Evolutionary conservation across 2,329 filamentous ascomycete species (phyloP), one percentile per base, ranked within the genome.

Genomic region (Boeremia lycopersici): DNA sequence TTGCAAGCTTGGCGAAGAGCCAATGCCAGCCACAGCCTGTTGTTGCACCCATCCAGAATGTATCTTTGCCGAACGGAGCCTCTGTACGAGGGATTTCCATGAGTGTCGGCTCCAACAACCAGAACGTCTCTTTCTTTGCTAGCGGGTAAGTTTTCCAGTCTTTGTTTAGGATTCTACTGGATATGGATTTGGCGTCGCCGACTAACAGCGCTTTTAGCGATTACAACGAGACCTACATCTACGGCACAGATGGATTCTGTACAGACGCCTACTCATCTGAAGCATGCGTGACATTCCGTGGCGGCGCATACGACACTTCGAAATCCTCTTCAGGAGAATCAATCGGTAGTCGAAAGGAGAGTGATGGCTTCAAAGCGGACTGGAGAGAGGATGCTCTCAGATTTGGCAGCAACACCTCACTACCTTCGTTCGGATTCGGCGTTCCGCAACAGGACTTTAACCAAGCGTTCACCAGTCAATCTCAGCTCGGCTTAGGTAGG

Each of bases 401-500:
- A 8, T 49, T 60, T 47, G 35, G 50, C 17, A 33, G 25, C 23
- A 58, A 60, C 43, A 48, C 53, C 25, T 44, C 53, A 26, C 44
- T 62, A 7, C 31, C 50, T 33, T 47, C 51, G 25, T 62, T 60
- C 41, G 44, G 39, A 36, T 62, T 62, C 26, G 61, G 61, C 2
- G 25, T 60, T 48, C 55, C 57, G 11, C 35, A 50, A 46, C 39
- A 59, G 34, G 59, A 57, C 34, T 40, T 57, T 15, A 49, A 54
- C 35, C 45, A 53, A 48, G 59, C 43, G 4, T 62, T 52, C 39
- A 44, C 44, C 10, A 60, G 52, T 29, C 59, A 62, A 56, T 57
- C 61, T 36, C 57, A 64, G 33, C 53, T 65, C 17, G 70, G 71
- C n/a, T n/a, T n/a, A n/a, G n/a, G n/a, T n/a, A 39, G 50, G 7